A percentile compares a stretch with the other conserved stretches of the same genome.
Evolutionary conservation across 1,284 basidiomycete genomes (phyloP).

Genomic region (Leccinum insolens): DNA sequence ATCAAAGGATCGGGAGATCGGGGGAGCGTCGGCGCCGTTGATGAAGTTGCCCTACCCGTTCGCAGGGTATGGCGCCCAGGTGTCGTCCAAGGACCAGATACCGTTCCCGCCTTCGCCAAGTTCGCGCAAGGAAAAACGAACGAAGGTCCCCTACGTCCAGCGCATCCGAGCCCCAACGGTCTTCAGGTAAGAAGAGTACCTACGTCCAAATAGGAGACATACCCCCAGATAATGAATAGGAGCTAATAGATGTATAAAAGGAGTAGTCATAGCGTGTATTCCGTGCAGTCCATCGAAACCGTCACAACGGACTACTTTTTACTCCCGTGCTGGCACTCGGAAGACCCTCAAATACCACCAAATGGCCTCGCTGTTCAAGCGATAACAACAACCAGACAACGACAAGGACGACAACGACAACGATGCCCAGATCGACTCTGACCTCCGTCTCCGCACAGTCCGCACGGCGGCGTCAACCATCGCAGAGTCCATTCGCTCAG

Average conservation of each 20-base stretch:
- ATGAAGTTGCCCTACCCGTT: constrained; percentile 65
- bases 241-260: too few relatives aligned
- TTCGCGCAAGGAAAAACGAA: constrained; percentile 37
- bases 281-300: too few relatives aligned
- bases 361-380: constrained; percentile 37
- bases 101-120: constrained; percentile 71
- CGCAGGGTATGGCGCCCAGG: constrained; percentile 53
- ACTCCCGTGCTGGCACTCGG: not conserved
- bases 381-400: constrained; percentile 34
- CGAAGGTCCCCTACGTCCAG: constrained; percentile 29
- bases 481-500: constrained; percentile 81
- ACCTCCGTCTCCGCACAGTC: constrained; percentile 84
- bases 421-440: constrained; percentile 70
- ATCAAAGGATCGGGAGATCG: constrained; percentile 40
- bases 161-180: constrained; percentile 20
- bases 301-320: too few relatives aligned
- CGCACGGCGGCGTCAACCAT: constrained; percentile 88
- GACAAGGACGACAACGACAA: constrained; percentile 59
- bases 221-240: too few relatives aligned
- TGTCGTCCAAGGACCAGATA: constrained; percentile 60
- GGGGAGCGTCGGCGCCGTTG: constrained; percentile 41
- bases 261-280: too few relatives aligned
- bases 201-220: too few relatives aligned
- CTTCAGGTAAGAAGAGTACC: constrained; percentile 4
- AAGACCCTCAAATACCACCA: constrained; percentile 41